Evolutionary conservation across 2,329 filamentous ascomycete genomes (phyloP).

Genomic region (Eurotiales sp.): DNA sequence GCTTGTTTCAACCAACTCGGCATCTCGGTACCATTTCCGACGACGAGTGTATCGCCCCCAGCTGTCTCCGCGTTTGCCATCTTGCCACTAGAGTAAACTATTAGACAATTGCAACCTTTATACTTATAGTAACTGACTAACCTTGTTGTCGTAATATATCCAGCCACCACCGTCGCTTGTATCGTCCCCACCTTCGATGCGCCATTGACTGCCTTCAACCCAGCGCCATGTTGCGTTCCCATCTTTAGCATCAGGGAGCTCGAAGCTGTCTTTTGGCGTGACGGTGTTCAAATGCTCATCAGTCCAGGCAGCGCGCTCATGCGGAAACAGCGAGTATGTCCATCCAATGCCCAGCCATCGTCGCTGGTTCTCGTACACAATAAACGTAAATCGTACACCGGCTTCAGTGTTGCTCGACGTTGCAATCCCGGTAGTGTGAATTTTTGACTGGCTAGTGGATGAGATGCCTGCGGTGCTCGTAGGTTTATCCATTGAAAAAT

Average conservation of each 20-base stretch:
- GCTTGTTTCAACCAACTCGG: slow-evolving; percentile 77
- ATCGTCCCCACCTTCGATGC: slow-evolving; percentile 64
- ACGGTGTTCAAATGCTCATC: slow-evolving; percentile 88
- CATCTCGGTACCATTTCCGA: slow-evolving; percentile 94
- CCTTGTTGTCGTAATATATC: slow-evolving; percentile 98
- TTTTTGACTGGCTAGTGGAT: slow-evolving; percentile 36
- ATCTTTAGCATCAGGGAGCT: slow-evolving; percentile 63
- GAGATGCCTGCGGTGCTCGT: slow-evolving; percentile 5
- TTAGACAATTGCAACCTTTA: slow-evolving; percentile 9
- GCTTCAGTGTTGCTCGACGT: slow-evolving; percentile 55
- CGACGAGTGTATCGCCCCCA: slow-evolving; percentile 94
- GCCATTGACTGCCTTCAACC: slow-evolving; percentile 83
- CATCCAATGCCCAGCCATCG: slow-evolving; percentile 93
- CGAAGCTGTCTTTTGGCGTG: slow-evolving; percentile 68
- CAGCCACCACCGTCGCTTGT: slow-evolving; percentile 67
- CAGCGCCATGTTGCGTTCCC: slow-evolving; percentile 69
- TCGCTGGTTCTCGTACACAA: slow-evolving; percentile 92
- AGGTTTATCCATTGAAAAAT: slow-evolving; percentile 54
- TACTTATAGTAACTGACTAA: slow-evolving; percentile 34
- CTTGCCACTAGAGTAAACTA: slow-evolving; percentile 66
- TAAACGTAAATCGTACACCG: slow-evolving; percentile 93
- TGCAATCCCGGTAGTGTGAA: slow-evolving; percentile 46
- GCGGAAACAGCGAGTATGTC: slow-evolving; percentile 86
- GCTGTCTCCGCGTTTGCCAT: slow-evolving; percentile 80
- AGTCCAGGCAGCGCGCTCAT: slow-evolving; percentile 88